Evolutionary conservation across 2,329 filamentous ascomycete genomes (phyloP).

Genomic region (Massarina eburnea): DNA sequence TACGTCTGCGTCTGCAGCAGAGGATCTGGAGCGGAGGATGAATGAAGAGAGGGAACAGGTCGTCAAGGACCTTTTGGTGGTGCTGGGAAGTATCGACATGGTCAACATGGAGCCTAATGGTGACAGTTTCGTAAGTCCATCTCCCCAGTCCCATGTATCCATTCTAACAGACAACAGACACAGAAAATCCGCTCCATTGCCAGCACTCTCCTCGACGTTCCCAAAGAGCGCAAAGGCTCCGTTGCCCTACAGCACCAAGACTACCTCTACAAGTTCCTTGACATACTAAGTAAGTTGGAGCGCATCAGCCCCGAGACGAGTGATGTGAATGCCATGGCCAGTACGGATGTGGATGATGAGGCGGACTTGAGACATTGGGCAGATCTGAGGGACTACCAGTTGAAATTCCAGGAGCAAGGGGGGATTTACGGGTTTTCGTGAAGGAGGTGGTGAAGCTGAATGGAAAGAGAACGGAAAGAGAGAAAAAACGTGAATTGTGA

Average conservation of each 20-base stretch:
- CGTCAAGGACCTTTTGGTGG: conserved; percentile 73
- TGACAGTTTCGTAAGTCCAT: conserved; percentile 60
- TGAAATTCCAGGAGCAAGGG: conserved; percentile 68
- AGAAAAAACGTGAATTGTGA: no score
- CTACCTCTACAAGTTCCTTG: conserved; percentile 71
- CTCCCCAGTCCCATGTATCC: conserved; percentile 3
- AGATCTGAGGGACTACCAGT: conserved; percentile 75
- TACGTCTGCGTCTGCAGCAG: conserved; percentile 24
- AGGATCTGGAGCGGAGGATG: conserved; percentile 65
- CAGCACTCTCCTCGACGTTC: conserved; percentile 71
- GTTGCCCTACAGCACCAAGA: conserved; percentile 65
- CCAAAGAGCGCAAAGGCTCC: conserved; percentile 55
- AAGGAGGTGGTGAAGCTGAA: background rate
- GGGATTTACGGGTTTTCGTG: conserved; percentile 52
- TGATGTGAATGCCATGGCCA: conserved; percentile 28
- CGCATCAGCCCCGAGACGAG: conserved; percentile 54
- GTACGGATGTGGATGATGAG: conserved; percentile 63
- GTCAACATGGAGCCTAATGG: conserved; percentile 79
- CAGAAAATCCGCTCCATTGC: conserved; percentile 85
- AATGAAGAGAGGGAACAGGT: conserved; percentile 77
- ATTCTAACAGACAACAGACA: conserved; percentile 51
- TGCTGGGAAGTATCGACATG: conserved; percentile 77
- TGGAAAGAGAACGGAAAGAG: no score
- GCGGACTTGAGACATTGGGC: conserved; percentile 77
- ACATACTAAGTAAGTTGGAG: conserved; percentile 74